Evolutionary conservation across 225 moss, liverwort and hornwort species (phyloP).

Genomic region (Polytrichum formosum): DNA sequence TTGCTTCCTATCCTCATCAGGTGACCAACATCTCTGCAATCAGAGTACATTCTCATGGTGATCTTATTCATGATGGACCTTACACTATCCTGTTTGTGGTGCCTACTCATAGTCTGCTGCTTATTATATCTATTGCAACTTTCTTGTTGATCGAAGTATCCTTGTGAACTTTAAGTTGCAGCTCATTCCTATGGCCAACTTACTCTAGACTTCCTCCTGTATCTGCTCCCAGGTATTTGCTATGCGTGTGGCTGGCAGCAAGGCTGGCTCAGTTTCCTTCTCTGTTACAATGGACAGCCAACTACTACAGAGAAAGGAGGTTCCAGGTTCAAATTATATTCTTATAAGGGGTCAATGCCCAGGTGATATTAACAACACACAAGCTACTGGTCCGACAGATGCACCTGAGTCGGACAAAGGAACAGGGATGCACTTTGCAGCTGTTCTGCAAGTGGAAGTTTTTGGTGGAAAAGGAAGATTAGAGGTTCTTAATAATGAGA

Average conservation of each 20-base stretch:
- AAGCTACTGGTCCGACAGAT: slow-evolving; percentile 5
- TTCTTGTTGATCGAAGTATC: no score
- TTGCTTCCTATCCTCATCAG: slow-evolving; percentile 84
- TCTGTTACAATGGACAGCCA: slow-evolving; percentile 57
- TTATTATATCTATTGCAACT: no score
- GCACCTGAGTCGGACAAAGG: slow-evolving; percentile 12
- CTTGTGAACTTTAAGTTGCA: no score
- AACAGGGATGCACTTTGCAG: slow-evolving; percentile 73
- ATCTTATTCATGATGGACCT: no score
- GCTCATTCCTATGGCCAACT: no score
- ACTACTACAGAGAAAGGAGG: slow-evolving; percentile 46
- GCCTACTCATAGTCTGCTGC: no score
- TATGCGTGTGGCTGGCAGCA: slow-evolving; percentile 69
- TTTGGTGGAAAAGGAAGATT: slow-evolving; percentile 44
- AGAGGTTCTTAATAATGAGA: slow-evolving; percentile 45
- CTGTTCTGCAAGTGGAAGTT: slow-evolving; percentile 60
- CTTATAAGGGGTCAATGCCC: slow-evolving; percentile 78
- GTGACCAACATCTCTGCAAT: slow-evolving; percentile 19
- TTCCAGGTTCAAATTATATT: slow-evolving; percentile 45
- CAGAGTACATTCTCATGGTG: neutral
- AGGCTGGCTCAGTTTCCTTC: slow-evolving; percentile 58
- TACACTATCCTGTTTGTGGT: no score
- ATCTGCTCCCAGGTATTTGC: slow-evolving; percentile 57
- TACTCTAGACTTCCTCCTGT: no score
- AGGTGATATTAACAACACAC: slow-evolving; percentile 36